Evolutionary conservation across 495 filamentous ascomycete species (phyloP), one percentile per base, ranked within the genome.

Genomic region (Neurospora sp.): DNA sequence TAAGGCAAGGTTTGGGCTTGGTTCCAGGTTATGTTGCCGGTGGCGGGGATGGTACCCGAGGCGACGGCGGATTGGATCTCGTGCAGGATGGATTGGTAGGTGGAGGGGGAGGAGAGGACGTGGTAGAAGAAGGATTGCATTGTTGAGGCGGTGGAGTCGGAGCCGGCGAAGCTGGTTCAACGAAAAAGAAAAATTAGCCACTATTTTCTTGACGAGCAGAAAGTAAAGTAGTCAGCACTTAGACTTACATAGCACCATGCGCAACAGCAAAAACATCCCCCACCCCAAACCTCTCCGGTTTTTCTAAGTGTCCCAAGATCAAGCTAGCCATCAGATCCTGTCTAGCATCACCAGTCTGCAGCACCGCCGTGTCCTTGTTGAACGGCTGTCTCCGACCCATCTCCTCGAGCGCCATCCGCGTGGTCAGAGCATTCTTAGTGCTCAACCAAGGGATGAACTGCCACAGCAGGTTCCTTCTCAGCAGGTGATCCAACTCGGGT

Each of bases 131-230:
- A 86, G 69, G 84, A 86, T 72, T 88, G 85, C 75, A 91, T 84
- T 3, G 87, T 86, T 4, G 85, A 85, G 35, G 88, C 88, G 4
- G 87, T 91, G 20, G 89, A 90, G 77, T 91, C 89, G 18, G 88
- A 87, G 69, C 89, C 89, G 3, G 88, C 89, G 74, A 89, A 83
- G 74, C 85, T 86, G 72, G 40, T 53, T 3, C 42, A 45, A n/a
- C 18, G 2, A 44, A 10, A 68, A 12, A 18, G 16, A 3, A n/a
- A 0, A 6, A 38, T 78, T 37, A 78, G 72, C 69, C 45, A 40
- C 40, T 40, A 59, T 45, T 31, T 39, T 71, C 22, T 20, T 59
- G 44, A 37, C 7, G 9, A 9, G 38, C 9, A 39, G 38, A 9
- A 35, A 35, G 35, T 35, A 35, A 35, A 4, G 42, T 9, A 6